Conservation (phyloP, 805 yeast species). For the Lipomyces spencermartinsiae region DNA sequence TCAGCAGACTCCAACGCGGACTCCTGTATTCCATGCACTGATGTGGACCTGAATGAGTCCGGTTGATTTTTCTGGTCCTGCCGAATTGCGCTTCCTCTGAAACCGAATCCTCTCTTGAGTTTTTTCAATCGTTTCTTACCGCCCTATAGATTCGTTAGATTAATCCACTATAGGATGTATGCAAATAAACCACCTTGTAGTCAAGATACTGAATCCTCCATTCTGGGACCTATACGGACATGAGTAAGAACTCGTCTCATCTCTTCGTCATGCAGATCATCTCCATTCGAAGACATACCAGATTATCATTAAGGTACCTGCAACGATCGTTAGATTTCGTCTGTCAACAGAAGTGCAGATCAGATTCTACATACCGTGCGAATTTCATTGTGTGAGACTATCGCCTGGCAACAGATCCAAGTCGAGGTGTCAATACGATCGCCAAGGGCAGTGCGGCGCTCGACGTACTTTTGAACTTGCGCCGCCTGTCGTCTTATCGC, state of each 20-base stretch:
- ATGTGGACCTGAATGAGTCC: not conserved
- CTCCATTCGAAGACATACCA: slow-evolving; percentile 33
- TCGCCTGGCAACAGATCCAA: not conserved
- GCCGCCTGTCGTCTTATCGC: not conserved
- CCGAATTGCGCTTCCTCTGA: not conserved
- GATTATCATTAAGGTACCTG: slow-evolving; percentile 44
- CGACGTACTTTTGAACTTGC: not conserved
- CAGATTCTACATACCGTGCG: slow-evolving; percentile 39
- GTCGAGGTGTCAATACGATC: not conserved
- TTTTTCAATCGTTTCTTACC: slow-evolving; percentile 62
- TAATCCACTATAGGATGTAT: not conserved
- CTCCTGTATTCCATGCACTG: not conserved
- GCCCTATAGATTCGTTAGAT: slow-evolving; percentile 34
- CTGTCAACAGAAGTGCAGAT: not conserved
- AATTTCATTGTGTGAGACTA: slow-evolving; percentile 40
- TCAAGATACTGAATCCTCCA: slow-evolving; percentile 53
- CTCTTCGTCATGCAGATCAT: not conserved
- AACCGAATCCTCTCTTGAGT: slow-evolving; percentile 38
- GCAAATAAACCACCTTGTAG: slow-evolving; percentile 43
- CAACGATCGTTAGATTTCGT: not conserved
- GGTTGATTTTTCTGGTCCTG: not conserved
- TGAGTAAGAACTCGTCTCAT: not conserved
- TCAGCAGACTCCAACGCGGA: not conserved
- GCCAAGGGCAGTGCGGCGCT: not conserved
- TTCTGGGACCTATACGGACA: slow-evolving; percentile 48